These are phyloP conservation scores for Globisporangium cederbergense DNA, from an alignment of 352 stramenopile genomes.

Conservation along the genomic window DNA sequence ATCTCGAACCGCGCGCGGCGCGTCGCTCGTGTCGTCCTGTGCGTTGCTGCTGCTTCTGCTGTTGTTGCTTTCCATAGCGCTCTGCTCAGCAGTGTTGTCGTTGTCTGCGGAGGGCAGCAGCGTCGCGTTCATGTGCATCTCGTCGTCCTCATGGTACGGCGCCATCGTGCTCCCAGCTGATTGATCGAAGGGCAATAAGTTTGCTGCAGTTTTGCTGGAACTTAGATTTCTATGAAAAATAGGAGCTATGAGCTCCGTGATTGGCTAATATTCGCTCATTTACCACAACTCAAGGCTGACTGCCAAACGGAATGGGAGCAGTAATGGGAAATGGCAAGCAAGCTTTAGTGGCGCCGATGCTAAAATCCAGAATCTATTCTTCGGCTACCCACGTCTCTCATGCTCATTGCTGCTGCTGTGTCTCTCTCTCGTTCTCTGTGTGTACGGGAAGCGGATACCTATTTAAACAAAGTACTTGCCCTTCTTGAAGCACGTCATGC, in stretches of 20 bases:
- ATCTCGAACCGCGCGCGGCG: slow-evolving; percentile 4
- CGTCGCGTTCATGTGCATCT: slow-evolving; percentile 20
- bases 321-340: too few species aligned
- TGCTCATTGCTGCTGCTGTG: neutral
- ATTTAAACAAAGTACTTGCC: slow-evolving; percentile 87
- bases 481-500: slow-evolving; percentile 92
- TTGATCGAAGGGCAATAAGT: slow-evolving; percentile 8
- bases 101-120: slow-evolving; percentile 4
- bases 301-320: too few species aligned
- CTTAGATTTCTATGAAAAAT: neutral
- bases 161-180: neutral
- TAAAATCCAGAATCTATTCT: neutral
- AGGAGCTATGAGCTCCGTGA: neutral
- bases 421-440: neutral
- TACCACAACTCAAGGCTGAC: neutral
- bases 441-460: neutral
- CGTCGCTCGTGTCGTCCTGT: neutral
- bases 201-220: neutral
- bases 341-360: neutral
- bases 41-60: neutral
- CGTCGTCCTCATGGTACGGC: slow-evolving; percentile 11
- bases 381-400: neutral
- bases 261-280: neutral
- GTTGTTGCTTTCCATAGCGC: neutral
- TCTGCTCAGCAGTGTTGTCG: neutral